Percentiles rank a stretch among this genome's conserved stretches.
Evolutionary conservation across 148 eudicot species (phyloP).

Genomic region (Hydrangea macrophylla): DNA sequence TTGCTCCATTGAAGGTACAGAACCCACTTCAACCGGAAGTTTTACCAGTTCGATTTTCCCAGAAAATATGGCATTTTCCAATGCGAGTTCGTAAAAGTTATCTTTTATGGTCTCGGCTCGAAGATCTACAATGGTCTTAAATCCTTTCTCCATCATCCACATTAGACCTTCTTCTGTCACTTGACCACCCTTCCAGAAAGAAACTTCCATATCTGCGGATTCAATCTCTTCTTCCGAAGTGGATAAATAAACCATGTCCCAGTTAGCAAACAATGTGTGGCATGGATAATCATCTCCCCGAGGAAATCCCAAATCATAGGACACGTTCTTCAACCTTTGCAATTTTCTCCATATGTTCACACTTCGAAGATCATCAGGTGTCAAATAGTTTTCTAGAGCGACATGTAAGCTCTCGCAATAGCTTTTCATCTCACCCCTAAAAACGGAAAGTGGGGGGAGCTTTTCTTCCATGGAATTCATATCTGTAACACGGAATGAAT

Average conservation of each 20-base stretch:
- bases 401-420: slow-evolving; percentile 96
- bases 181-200: slow-evolving; percentile 94
- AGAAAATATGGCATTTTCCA: slow-evolving; percentile 55
- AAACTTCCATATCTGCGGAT: slow-evolving; percentile 44
- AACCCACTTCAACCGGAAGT: slow-evolving; percentile 83
- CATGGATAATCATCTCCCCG: slow-evolving; percentile 68
- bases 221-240: slow-evolving; percentile 46
- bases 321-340: slow-evolving; percentile 72
- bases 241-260: slow-evolving; percentile 67
- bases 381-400: slow-evolving; percentile 78
- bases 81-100: slow-evolving; percentile 51
- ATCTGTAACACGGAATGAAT: slow-evolving; percentile 47
- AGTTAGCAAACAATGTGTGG: slow-evolving; percentile 76
- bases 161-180: slow-evolving; percentile 87
- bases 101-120: slow-evolving; percentile 81
- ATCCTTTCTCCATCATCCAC: slow-evolving; percentile 80
- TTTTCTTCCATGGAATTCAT: slow-evolving; percentile 45
- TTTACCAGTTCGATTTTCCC: slow-evolving; percentile 64
- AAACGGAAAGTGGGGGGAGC: slow-evolving; percentile 86
- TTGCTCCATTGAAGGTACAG: slow-evolving; percentile 83
- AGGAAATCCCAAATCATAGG: slow-evolving; percentile 91
- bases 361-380: slow-evolving; percentile 57
- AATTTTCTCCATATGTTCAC: slow-evolving; percentile 77
- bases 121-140: slow-evolving; percentile 83
- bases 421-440: slow-evolving; percentile 87